phyloP scores from a whole-genome alignment of 1,284 basidiomycete species.

The Leccinum cinnamomeum region DNA sequence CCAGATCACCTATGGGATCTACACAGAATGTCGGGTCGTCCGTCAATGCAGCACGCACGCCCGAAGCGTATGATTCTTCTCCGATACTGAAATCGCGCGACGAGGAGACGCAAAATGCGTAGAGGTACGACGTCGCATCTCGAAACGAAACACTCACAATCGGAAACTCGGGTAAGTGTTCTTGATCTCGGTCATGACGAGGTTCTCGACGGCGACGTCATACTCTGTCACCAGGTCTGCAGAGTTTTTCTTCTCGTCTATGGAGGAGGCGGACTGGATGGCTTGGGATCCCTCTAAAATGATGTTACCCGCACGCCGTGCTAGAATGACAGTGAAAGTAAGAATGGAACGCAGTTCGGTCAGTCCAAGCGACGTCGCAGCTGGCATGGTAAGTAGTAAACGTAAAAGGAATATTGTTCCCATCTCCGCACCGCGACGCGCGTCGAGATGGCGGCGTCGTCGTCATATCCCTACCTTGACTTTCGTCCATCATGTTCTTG shows the following conservation, averaged over 20 bases:
- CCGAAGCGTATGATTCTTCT: conserved; percentile 84
- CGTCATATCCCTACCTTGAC: conserved; percentile 2
- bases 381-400: conserved; percentile 3
- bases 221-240: conserved; percentile 82
- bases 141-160: conserved; percentile 58
- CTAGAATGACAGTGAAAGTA: conserved; percentile 13
- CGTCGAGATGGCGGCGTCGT: conserved; percentile 24
- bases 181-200: conserved; percentile 73
- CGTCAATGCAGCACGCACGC: conserved; percentile 59
- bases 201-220: conserved; percentile 88
- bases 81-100: conserved; percentile 65
- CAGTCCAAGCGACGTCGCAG: conserved; percentile 4
- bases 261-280: background rate
- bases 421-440: conserved; percentile 31
- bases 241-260: background rate
- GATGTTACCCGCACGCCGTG: background rate
- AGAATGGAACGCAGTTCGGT: conserved; percentile 60
- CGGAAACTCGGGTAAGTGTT: conserved; percentile 73
- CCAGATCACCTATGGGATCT: conserved; percentile 65
- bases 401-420: conserved; percentile 34
- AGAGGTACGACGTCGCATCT: background rate
- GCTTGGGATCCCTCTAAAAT: background rate
- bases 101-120: background rate
- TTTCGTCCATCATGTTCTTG: conserved; percentile 69
- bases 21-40: conserved; percentile 83